Conservation (phyloP, 2,329 filamentous ascomycete genomes). For the Epichloe baconii region DNA sequence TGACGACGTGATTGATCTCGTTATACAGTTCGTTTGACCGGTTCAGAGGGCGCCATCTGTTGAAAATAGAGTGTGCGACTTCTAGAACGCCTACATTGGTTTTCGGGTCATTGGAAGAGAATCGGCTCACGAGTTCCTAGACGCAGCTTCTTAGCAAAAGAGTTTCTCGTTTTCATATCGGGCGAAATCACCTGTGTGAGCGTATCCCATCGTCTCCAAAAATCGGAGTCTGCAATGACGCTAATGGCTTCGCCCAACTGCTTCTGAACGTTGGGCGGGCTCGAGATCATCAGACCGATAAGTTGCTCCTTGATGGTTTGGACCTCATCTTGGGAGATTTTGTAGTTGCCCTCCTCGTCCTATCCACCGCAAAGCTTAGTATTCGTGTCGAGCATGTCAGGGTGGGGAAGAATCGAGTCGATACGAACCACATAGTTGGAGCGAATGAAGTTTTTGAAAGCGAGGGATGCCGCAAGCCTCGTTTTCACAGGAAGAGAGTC, state of each 20-base stretch:
- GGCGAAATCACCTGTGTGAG: conserved; percentile 55
- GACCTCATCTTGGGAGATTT: conserved; percentile 72
- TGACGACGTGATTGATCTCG: conserved; percentile 92
- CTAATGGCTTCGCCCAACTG: conserved; percentile 95
- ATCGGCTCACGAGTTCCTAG: conserved; percentile 74
- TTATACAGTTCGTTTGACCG: conserved; percentile 83
- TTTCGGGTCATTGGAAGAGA: conserved; percentile 68
- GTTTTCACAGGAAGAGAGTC: conserved; percentile 61
- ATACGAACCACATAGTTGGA: conserved; percentile 70
- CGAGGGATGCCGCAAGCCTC: conserved; percentile 75
- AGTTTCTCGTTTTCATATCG: background rate
- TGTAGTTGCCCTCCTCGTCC: conserved; percentile 91
- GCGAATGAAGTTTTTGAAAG: conserved; percentile 98
- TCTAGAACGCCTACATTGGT: conserved; percentile 90
- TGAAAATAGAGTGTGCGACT: conserved; percentile 96
- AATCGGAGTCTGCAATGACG: conserved; percentile 94
- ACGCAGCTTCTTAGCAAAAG: conserved; percentile 6
- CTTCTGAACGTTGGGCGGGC: conserved; percentile 74
- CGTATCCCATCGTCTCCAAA: conserved; percentile 94
- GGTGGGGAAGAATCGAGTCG: conserved; percentile 1
- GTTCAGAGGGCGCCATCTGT: conserved; percentile 88
- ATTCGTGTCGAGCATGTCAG: conserved; percentile 2
- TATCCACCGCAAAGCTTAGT: conserved; percentile 19
- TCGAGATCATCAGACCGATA: conserved; percentile 91
- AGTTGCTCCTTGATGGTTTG: conserved; percentile 85